Percentiles rank a stretch among this genome's conserved stretches.
These are phyloP conservation scores for Solanum bulbocastanum DNA, from an alignment of 257 asterid species.

Conservation along the genomic window DNA sequence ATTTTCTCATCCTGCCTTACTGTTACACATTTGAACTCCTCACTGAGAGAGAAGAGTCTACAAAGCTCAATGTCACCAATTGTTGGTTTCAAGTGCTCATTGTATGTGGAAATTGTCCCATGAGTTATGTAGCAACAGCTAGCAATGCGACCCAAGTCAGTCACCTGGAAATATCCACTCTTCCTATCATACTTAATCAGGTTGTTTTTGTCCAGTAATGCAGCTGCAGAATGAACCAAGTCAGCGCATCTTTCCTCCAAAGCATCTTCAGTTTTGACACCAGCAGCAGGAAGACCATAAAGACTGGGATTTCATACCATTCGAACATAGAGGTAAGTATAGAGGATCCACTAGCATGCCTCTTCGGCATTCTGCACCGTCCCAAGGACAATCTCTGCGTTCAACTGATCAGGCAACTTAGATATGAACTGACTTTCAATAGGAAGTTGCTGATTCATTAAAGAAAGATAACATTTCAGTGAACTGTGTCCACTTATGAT, in stretches of 20 bases:
- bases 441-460: constrained; percentile 39
- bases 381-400: constrained; percentile 38
- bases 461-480: constrained; percentile 23
- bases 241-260: constrained; percentile 28
- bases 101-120: constrained; percentile 27
- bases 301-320: constrained; percentile 30
- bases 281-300: constrained; percentile 21
- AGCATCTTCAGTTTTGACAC: constrained; percentile 5
- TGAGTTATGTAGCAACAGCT: constrained; percentile 30
- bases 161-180: constrained; percentile 37
- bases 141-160: constrained; percentile 38
- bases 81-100: constrained; percentile 32
- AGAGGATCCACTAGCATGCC: constrained; percentile 30
- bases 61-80: constrained; percentile 38
- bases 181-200: constrained; percentile 29
- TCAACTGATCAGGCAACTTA: constrained; percentile 35
- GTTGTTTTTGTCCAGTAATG: constrained; percentile 26
- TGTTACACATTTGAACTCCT: constrained; percentile 30
- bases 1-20: constrained; percentile 35
- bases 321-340: constrained; percentile 28
- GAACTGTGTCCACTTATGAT: constrained; percentile 26
- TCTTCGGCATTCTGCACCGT: constrained; percentile 31
- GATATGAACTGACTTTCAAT: constrained; percentile 32
- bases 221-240: constrained; percentile 33
- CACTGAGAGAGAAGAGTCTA: constrained; percentile 32